Evolutionary conservation across 1,139 yeast genomes (phyloP).

Genomic region (Hemisphaericaspora xylofermentans): DNA sequence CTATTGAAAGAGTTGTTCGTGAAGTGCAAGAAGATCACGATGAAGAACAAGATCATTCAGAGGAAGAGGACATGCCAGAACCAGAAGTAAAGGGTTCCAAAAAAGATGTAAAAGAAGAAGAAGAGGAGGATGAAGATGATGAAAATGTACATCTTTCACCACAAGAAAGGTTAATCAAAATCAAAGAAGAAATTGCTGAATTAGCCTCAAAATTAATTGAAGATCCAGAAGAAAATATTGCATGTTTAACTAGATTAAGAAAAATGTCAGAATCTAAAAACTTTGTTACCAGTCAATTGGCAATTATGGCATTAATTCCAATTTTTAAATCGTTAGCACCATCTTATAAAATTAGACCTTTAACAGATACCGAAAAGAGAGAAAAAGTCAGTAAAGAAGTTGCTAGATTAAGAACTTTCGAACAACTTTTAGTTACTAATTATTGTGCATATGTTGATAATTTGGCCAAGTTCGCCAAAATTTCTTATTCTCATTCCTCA

Average conservation of each 20-base stretch:
- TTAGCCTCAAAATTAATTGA: slow-evolving; percentile 77
- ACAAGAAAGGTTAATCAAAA: slow-evolving; percentile 53
- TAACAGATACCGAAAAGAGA: slow-evolving; percentile 75
- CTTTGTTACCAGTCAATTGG: slow-evolving; percentile 67
- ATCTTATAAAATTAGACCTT: slow-evolving; percentile 79
- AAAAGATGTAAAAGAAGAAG: slow-evolving; percentile 22
- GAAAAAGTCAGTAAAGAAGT: slow-evolving; percentile 85
- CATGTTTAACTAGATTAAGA: slow-evolving; percentile 65
- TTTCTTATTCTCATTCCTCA: slow-evolving; percentile 40
- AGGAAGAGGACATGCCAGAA: slow-evolving; percentile 19
- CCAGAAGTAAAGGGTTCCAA: slow-evolving; percentile 24
- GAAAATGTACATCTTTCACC: slow-evolving; percentile 53
- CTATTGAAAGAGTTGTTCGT: slow-evolving; percentile 59
- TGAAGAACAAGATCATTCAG: slow-evolving; percentile 26
- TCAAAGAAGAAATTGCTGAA: slow-evolving; percentile 83
- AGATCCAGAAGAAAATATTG: slow-evolving; percentile 84
- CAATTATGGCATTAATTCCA: slow-evolving; percentile 77
- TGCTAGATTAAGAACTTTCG: slow-evolving; percentile 71
- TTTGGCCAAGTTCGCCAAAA: slow-evolving; percentile 43
- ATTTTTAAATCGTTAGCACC: slow-evolving; percentile 87
- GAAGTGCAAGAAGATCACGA: slow-evolving; percentile 39
- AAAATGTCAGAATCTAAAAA: slow-evolving; percentile 70
- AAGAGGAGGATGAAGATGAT: slow-evolving; percentile 38
- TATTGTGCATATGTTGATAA: slow-evolving; percentile 69
- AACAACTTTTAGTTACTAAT: slow-evolving; percentile 68